phyloP scores from a whole-genome alignment of 1,284 basidiomycete species.

The Ustilago cynodontis region DNA sequence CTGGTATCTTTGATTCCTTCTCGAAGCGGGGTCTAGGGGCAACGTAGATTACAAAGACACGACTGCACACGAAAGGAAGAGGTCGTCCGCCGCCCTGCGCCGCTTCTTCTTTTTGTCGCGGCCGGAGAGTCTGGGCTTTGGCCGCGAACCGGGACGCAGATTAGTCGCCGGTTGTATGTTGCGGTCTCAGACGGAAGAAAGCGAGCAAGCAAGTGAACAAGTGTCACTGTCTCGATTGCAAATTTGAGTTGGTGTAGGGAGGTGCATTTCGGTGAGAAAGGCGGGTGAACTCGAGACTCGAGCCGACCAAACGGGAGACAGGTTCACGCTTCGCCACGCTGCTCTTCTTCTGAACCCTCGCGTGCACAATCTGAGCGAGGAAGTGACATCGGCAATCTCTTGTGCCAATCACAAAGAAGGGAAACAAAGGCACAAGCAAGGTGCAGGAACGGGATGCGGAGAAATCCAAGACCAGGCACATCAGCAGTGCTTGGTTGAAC shows the following conservation, averaged over 20 bases:
- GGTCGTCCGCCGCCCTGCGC: too few species aligned
- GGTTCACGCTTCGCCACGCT: not conserved
- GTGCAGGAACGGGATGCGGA: slow-evolving; percentile 13
- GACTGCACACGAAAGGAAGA: too few species aligned
- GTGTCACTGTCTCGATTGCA: not conserved
- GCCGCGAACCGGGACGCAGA: not conserved
- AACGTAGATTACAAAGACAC: not conserved
- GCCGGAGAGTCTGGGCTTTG: slow-evolving; percentile 1
- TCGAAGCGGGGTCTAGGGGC: not conserved
- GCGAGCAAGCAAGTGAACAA: not conserved
- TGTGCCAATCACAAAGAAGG: not conserved
- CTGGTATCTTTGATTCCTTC: not conserved
- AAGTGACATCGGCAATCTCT: slow-evolving; percentile 31
- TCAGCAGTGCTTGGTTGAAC: not conserved
- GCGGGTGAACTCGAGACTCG: not conserved
- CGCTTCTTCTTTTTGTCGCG: too few species aligned
- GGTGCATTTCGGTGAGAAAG: too few species aligned
- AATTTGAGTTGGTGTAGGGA: not conserved
- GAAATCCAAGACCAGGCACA: not conserved
- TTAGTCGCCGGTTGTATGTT: slow-evolving; percentile 7
- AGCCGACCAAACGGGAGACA: not conserved
- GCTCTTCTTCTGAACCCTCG: not conserved
- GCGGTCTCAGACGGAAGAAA: not conserved
- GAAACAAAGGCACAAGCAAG: not conserved
- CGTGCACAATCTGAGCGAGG: slow-evolving; percentile 10